Conservation (phyloP, 805 yeast genomes). For the Alloascoidea hylecoeti region DNA sequence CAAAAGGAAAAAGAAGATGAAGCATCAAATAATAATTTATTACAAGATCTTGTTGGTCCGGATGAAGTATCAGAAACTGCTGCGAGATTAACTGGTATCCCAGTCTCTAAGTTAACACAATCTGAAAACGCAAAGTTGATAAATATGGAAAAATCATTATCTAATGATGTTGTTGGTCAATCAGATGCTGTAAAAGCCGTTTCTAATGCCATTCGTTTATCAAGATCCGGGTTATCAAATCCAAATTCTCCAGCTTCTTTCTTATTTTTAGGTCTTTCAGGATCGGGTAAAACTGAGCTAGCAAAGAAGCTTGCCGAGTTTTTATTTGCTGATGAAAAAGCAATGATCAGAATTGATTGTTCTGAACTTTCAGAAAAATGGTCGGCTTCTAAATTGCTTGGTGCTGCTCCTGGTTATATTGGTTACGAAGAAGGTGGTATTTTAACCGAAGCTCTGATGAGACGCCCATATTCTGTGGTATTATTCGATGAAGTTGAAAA, state of each 20-base stretch:
- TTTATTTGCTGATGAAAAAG: conserved; percentile 89
- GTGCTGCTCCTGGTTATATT: conserved; percentile 95
- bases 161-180: conserved; percentile 87
- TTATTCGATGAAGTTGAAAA: conserved; percentile 96
- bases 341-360: conserved; percentile 96
- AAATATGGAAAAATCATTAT: conserved; percentile 81
- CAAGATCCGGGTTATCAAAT: conserved; percentile 89
- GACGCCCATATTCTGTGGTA: conserved; percentile 93
- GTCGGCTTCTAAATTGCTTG: conserved; percentile 87
- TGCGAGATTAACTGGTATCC: conserved; percentile 93
- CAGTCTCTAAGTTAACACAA: conserved; percentile 86
- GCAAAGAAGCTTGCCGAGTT: conserved; percentile 96
- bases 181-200: conserved; percentile 93
- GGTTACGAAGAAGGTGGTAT: conserved; percentile 98
- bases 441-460: conserved; percentile 78
- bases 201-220: conserved; percentile 83
- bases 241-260: conserved; percentile 96
- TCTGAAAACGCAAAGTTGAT: conserved; percentile 91
- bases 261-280: conserved; percentile 87
- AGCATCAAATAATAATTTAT: conserved; percentile 36
- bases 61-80: conserved; percentile 96
- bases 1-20: conserved; percentile 57
- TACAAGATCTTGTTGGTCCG: conserved; percentile 81
- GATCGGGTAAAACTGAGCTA: conserved; percentile 96
- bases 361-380: conserved; percentile 93